Base-by-base conservation (phyloP, 768 basidiomycete species). In the Phlegmacium glaucopus region DNA sequence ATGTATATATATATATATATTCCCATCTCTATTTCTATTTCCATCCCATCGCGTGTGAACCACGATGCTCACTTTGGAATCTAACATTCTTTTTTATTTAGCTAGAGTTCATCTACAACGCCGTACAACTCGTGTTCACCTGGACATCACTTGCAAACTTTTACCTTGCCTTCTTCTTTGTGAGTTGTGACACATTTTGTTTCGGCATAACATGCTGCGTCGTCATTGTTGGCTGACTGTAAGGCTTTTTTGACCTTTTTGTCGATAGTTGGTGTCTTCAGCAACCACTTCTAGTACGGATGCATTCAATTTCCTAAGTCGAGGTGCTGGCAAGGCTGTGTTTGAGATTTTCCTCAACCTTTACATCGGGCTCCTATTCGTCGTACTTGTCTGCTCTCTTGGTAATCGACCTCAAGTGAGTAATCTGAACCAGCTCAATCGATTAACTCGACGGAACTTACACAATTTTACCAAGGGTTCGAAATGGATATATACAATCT, bases 131-230 rank as follows among this genome's bases (percentile, higher is more conserved):
- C 17, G 35, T 96, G 45, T 96, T 98, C 67, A 88, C 93, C 11
- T 98, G 94, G 94, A 94, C 93, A 8, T 81, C 86, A 12, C 72
- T 95, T 37, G 94, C 90, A 27, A 95, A 94, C 64, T 96, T 93
- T 70, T 96, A 92, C 64, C 75, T 95, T 43, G 89, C 92, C 35
- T 94, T 94, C 74, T 94, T 89, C 78, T 94, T 94, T 68, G 87
- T 90, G 57, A 68, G 87, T 75, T 10, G 38, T 26, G 25, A 42
- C 39, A 41, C 44, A 22, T 16, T 44, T 13, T 27, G 17, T 38
- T 44, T 35, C 3, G 17, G 2, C 15, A 10, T 3, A 10, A 25
- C 36, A 35, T 44, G 18, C 26, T 29, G 26, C 26, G 15, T 34
- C 15, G 12, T 18, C 35, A 25, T 44, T 32, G 22, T 22, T 22